These are phyloP conservation scores for Eucalyptus marginata DNA, from an alignment of 345 rosid species.

Conservation along the genomic window DNA sequence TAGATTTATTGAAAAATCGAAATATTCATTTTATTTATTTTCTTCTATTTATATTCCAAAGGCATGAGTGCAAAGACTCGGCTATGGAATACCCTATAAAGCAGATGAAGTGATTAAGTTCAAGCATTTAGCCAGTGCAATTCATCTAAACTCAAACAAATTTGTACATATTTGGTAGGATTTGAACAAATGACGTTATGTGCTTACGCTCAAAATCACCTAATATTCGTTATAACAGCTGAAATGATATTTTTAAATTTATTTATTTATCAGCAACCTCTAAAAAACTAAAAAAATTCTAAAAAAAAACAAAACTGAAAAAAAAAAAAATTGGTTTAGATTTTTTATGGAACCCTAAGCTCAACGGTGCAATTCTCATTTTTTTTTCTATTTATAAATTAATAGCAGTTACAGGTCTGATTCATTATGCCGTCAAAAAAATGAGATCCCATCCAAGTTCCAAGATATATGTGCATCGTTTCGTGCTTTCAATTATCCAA, in stretches of 20 bases:
- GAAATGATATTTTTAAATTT: too few species aligned
- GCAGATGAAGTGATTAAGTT: not conserved
- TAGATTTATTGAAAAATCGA: not conserved
- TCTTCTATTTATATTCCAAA: not conserved
- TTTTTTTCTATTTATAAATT: not conserved
- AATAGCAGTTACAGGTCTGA: not conserved
- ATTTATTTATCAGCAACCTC: too few species aligned
- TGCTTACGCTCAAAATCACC: not conserved
- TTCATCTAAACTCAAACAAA: not conserved
- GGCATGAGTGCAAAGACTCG: not conserved
- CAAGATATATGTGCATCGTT: not conserved
- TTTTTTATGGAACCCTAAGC: not conserved
- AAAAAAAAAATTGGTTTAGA: too few species aligned
- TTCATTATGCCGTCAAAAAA: not conserved
- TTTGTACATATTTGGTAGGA: not conserved
- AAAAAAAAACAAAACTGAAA: too few species aligned
- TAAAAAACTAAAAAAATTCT: too few species aligned
- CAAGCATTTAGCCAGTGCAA: not conserved
- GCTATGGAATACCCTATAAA: not conserved
- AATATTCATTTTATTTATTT: not conserved
- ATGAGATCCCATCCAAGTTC: not conserved
- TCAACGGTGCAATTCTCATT: not conserved
- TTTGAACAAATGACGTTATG: not conserved
- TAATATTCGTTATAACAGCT: not conserved
- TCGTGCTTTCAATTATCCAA: not conserved